Base-by-base conservation (phyloP, 176 grass and related monocot species). In the Melocanna baccifera region DNA sequence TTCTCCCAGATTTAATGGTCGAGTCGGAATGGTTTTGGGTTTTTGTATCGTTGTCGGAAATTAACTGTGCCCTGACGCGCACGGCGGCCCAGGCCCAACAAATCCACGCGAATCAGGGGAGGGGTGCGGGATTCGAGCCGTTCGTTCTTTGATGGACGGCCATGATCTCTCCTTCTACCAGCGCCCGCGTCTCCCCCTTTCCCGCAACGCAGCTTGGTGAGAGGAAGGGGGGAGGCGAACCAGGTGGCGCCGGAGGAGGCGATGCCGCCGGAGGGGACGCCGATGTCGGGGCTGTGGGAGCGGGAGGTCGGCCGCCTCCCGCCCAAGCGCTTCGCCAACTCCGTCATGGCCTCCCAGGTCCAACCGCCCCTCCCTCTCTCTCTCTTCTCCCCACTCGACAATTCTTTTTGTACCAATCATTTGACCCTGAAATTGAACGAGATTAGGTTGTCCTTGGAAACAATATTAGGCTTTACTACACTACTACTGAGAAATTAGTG, bases 251-350 rank as follows among this genome's bases (percentile, higher is more conserved):
- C 40, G 47, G 40, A 23, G 59, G 34, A n/a, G 81, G 42, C 19
- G 73, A 86, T 86, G 88, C 57, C 83, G 66, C 47, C 63, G 84
- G 57, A 83, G 46, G 53, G 47, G 72, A 82, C 47, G 15, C 23
- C 65, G 48, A 87, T 87, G 84, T 39, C 73, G 47, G 73, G 75
- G 84, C 84, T 92, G 71, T 66, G 87, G 87, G 67, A 81, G 41
- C 86, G 91, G 7, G 91, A 92, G 87, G 53, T 87, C 55, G 91
- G 91, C 53, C n/a, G 71, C 15, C 52, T 92, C 80, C 25, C 36
- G 2, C 87, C 91, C 43, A 87, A 46, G 69, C 55, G 58, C 84
- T 92, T 92, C 69, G 61, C 80, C 75, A 62, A 71, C 76, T 16
- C 78, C 62, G 20, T 86, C 37, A 86, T 53, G 87, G 83, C 90